Base-by-base conservation (phyloP, 805 yeast genomes). In the Komagataella phaffii region DNA sequence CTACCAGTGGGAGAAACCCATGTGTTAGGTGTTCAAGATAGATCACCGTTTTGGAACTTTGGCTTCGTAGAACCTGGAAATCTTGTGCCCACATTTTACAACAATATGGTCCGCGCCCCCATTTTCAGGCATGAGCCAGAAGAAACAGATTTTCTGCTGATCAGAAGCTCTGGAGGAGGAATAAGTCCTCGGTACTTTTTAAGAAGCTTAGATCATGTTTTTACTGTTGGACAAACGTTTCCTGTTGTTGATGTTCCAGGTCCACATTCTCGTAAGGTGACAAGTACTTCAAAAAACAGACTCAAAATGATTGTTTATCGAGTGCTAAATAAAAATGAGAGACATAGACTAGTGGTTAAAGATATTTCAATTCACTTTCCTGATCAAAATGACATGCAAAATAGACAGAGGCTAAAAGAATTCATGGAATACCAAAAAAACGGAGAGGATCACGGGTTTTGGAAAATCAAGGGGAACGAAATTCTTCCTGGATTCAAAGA, bases 11-110 rank as follows among this genome's bases (percentile, higher is more conserved):
- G 99, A 47, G 99, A 93, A 64, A 93, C 98, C 0, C 93, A 87
- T 67, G 96, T 93, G 2, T 71, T 93, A 44, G 97, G 96, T n/a
- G 87, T 88, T 1, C 96, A 90, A 63, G 99, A 93, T 67, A 77
- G 95, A 59, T 87, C 96, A 6, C 97, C 99, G 10, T 93, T 93
- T 64, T 93, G 99, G 98, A 93, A 90, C 64, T 93, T 89, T 70
- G 99, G 99, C 1, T 87, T 85, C 68, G 98, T 93, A 6, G 96
- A 88, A 48, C 87, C 89, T 2, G 99, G 99, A 2, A 88, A 85
- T 58, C 80, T 88, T 52, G 96, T 90, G 2, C 98, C 98, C 1
- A 87, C 99, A 0, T 69, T 91, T 48, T 93, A 93, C 69, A 93
- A 91, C 64, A 85, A 88, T 59, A 83, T 93, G 85, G 65, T 85